Base-by-base conservation (phyloP, 345 rosid species). In the Melaleuca alternifolia region DNA sequence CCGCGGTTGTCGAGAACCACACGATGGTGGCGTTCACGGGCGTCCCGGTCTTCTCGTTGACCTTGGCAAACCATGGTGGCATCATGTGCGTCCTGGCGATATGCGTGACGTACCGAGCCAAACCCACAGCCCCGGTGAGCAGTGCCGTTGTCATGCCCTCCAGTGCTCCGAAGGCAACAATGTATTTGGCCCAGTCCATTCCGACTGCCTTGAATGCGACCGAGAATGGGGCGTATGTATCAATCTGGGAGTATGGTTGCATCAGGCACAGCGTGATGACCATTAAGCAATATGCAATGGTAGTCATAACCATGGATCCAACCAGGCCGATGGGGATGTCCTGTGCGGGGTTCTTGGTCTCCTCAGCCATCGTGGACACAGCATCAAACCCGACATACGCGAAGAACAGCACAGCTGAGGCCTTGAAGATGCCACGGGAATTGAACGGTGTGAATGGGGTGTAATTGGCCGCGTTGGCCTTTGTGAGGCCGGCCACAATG, bases 81-180 rank as follows among this genome's bases (percentile, higher is more conserved):
- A 92, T 90, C 93, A 92, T 92, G 87, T 92, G 93, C 15, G 93
- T 90, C 6, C 93, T 88, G 65, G 93, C 93, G 11, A 92, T 92
- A 77, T 92, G 93, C 8, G 93, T 92, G 30, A 92, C 87, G 21
- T 92, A 92, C 12, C 93, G 89, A 10, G 93, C 93, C 82, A 90
- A 91, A 18, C 93, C 93, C 26, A 92, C 89, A 0, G 92, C 91
- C 15, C 88, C 83, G 56, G 89, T 90, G 16, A 92, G 89, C 26
- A 92, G 79, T 6, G 87, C 92, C 1, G 93, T 89, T 16, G 93
- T 92, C 93, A 92, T 92, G 37, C 93, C 93, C 85, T 92, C 87
- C 7, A 92, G 82, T 7, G 93, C 93, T 0, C 93, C 93, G 2
- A 86, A 85, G 11, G 93, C 91, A 5, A 92, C 93, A 9, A 92